Base-by-base conservation (phyloP, 73 alveolate genomes). In the Blepharisma stoltei region DNA sequence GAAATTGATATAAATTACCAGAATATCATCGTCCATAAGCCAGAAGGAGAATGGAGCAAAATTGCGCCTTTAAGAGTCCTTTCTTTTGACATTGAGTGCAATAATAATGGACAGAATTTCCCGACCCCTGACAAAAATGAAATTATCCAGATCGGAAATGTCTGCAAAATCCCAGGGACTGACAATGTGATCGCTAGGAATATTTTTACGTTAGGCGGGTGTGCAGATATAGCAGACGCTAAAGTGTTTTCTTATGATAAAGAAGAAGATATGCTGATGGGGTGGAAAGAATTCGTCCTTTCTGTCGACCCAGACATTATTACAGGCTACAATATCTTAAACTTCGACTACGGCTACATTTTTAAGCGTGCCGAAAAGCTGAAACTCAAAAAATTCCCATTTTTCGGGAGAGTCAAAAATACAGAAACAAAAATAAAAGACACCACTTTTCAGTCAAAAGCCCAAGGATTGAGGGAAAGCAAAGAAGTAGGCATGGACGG, bases 171-270 rank as follows among this genome's bases (percentile, higher is more conserved):
- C 68, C 93, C 85, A 77, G 99, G 99, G 67, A 89, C 88, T 11
- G 84, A 69, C 46, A 98, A 93, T 37, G 98, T 98, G 52, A 88
- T 97, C 8, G 85, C 89, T n/a, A 97, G 97, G 89, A 95, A 93
- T 67, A 97, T 98, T 80, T 98, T 97, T 83, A 96, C 99, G 20
- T 83, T 88, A 67, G 93, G 91, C 52, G 78, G 82, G 38, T 98
- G 99, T 85, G 99, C 98, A 6, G 96, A 92, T 45, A 97, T 97
- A 66, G 99, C 97, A 66, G 99, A 99, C 5, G 94, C 97, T n/a
- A 84, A 90, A 66, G 99, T 97, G 23, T 82, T 75, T 43, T 83
- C 97, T 37, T 97, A 83, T 91, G 88, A 85, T 6, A 78, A 87
- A 18, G 99, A 97, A 81, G 84, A 82, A 76, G 98, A 95, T 65